A percentile compares a stretch with the other conserved stretches of the same genome.
Evolutionary conservation across 2,329 filamentous ascomycete species (phyloP).

Genomic region (Cladophialophora immunda): DNA sequence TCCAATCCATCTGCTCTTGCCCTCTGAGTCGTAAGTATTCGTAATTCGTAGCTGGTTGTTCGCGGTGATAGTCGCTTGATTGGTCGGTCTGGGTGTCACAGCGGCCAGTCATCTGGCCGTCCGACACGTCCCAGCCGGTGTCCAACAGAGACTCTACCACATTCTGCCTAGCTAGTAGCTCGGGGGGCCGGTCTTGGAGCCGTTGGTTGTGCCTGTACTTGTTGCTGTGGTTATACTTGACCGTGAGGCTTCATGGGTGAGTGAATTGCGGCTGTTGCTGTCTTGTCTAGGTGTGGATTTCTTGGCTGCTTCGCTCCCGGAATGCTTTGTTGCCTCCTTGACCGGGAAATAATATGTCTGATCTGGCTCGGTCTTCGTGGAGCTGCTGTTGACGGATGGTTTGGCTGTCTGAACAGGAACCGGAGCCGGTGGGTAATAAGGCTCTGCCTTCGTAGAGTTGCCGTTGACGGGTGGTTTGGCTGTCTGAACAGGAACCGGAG

Average conservation of each 20-base stretch:
- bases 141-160: neutral
- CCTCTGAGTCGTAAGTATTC: neutral
- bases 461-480: neutral
- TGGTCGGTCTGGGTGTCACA: neutral
- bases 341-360: neutral
- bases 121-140: neutral
- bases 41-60: neutral
- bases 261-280: neutral
- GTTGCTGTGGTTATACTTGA: neutral
- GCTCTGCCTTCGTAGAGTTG: neutral
- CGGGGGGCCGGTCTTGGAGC: neutral
- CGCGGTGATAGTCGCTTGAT: neutral
- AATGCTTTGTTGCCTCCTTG: neutral
- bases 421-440: neutral
- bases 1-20: neutral
- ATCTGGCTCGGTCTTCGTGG: neutral
- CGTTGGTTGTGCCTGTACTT: neutral
- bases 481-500: neutral
- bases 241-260: neutral
- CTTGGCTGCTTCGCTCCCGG: neutral
- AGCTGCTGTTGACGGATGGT: neutral
- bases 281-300: neutral
- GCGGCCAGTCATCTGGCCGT: neutral
- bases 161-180: neutral
- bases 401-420: neutral